Percentiles rank a stretch among this genome's conserved stretches.
These are phyloP conservation scores for Allomyces javanicus DNA, from an alignment of 192 early-diverging fungal species.

Conservation along the genomic window DNA sequence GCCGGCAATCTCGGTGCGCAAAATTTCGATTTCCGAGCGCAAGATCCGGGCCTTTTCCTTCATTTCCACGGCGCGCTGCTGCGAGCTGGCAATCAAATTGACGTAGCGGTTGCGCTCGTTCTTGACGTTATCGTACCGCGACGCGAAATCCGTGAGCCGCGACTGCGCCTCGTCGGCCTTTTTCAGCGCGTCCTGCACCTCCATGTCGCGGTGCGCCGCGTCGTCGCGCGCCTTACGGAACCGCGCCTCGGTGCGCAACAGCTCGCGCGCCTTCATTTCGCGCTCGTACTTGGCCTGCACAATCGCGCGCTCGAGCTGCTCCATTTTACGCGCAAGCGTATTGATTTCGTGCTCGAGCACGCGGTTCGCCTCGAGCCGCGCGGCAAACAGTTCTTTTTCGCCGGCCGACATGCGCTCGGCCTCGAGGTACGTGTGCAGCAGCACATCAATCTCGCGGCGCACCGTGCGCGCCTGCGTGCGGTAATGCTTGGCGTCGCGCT, in stretches of 20 bases:
- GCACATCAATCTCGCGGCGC: conserved; percentile 25
- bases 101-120: conserved; percentile 47
- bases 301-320: neutral
- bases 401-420: neutral
- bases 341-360: neutral
- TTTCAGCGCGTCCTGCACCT: conserved; percentile 26
- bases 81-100: conserved; percentile 4
- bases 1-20: conserved; percentile 30
- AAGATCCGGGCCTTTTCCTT: conserved; percentile 43
- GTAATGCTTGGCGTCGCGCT: conserved; percentile 19
- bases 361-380: neutral
- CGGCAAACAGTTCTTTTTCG: neutral
- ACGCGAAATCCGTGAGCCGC: conserved; percentile 29
- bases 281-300: neutral
- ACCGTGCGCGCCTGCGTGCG: conserved; percentile 17
- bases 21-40: conserved; percentile 41
- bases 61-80: conserved; percentile 37
- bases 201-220: conserved; percentile 22
- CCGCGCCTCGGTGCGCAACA: conserved; percentile 28
- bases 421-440: conserved; percentile 27
- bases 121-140: conserved; percentile 37
- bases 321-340: neutral
- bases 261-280: conserved; percentile 19
- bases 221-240: conserved; percentile 24
- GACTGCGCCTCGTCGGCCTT: conserved; percentile 23